A percentile compares a stretch with the other conserved stretches of the same genome.
These are phyloP conservation scores for Sanguinoderma infundibulare DNA, from an alignment of 1,284 basidiomycete genomes.

Conservation along the genomic window DNA sequence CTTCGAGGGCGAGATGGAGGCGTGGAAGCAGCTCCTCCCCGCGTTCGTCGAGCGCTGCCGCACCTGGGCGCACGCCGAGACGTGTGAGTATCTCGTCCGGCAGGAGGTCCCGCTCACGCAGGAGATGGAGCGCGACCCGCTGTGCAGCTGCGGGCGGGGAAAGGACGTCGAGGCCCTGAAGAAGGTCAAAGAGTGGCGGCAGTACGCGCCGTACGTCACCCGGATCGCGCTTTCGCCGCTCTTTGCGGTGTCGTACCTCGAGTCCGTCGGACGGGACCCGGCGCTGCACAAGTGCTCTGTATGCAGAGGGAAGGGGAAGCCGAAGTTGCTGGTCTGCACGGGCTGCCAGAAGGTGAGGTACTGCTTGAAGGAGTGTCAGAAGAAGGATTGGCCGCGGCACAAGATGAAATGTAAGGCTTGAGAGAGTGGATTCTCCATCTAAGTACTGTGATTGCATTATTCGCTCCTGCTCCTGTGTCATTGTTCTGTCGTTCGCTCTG, in stretches of 20 bases:
- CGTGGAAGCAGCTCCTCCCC: slow-evolving; percentile 54
- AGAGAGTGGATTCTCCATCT: no score
- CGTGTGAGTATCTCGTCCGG: slow-evolving; percentile 47
- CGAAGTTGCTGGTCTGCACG: slow-evolving; percentile 10
- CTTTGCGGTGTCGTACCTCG: slow-evolving; percentile 50
- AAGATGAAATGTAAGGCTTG: slow-evolving; percentile 28
- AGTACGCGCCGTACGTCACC: slow-evolving; percentile 44
- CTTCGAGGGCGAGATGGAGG: slow-evolving; percentile 38
- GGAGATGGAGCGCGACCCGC: slow-evolving; percentile 36
- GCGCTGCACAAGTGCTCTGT: slow-evolving; percentile 11
- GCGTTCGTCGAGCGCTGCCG: slow-evolving; percentile 55
- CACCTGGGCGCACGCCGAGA: slow-evolving; percentile 49
- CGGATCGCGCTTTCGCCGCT: slow-evolving; percentile 51
- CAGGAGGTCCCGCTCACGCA: slow-evolving; percentile 38
- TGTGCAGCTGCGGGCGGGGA: slow-evolving; percentile 56
- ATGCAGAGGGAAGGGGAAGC: background rate
- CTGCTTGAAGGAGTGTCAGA: slow-evolving; percentile 49
- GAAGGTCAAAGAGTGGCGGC: slow-evolving; percentile 35
- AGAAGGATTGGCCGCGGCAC: slow-evolving; percentile 49
- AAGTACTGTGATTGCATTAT: no score
- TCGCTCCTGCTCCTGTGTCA: no score
- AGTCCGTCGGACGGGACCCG: slow-evolving; percentile 33
- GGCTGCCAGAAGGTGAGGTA: slow-evolving; percentile 44
- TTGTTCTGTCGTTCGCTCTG: no score
- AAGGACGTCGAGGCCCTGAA: slow-evolving; percentile 39